Conservation (phyloP, 441 rosid genomes). For the Kokia cookei region DNA sequence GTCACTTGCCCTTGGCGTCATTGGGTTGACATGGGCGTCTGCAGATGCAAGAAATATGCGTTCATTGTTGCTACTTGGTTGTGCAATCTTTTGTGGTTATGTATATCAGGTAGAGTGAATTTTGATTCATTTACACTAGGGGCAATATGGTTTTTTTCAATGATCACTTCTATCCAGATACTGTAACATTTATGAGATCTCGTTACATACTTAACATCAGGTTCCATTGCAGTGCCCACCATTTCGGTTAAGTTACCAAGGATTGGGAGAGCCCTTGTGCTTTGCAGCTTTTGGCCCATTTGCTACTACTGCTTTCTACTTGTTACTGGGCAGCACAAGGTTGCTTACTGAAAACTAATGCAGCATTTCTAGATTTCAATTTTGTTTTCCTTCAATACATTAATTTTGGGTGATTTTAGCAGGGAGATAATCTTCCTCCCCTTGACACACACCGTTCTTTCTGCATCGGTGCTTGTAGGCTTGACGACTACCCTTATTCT, state of each 20-base stretch:
- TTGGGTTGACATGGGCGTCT: slow-evolving; percentile 63
- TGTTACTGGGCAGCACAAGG: slow-evolving; percentile 59
- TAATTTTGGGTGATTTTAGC: slow-evolving; percentile 15
- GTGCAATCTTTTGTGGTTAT: slow-evolving; percentile 70
- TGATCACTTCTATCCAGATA: neutral
- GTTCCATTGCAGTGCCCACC: slow-evolving; percentile 73
- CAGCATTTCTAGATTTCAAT: neutral
- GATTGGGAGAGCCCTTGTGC: slow-evolving; percentile 91
- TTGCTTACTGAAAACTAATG: slow-evolving; percentile 7
- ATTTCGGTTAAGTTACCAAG: slow-evolving; percentile 82
- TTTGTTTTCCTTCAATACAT: neutral
- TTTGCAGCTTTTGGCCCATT: slow-evolving; percentile 93
- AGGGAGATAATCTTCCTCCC: slow-evolving; percentile 43
- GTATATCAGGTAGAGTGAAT: slow-evolving; percentile 57
- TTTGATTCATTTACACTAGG: neutral
- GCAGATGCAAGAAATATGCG: slow-evolving; percentile 39
- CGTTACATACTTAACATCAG: neutral
- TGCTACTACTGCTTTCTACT: slow-evolving; percentile 82
- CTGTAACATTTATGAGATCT: neutral
- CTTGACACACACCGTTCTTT: slow-evolving; percentile 45
- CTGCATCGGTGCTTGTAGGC: slow-evolving; percentile 71
- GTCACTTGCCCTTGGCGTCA: slow-evolving; percentile 47
- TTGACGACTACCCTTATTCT: slow-evolving; percentile 80
- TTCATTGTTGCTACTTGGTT: slow-evolving; percentile 52
- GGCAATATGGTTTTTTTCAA: neutral